These are phyloP conservation scores for Acmispon strigosus DNA, from an alignment of 306 rosid species.

Conservation along the genomic window DNA sequence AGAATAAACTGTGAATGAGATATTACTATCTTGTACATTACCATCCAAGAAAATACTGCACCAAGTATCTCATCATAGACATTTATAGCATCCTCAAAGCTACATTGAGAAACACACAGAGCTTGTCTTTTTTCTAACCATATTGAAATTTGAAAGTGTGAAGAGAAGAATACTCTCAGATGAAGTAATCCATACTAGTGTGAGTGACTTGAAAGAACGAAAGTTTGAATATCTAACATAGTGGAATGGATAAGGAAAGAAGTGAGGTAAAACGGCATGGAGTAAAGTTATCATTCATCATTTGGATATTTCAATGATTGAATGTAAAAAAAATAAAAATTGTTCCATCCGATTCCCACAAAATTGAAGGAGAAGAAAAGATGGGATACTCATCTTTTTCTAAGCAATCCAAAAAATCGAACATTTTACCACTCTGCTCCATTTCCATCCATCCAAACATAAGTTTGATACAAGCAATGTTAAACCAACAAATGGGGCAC, in stretches of 20 bases:
- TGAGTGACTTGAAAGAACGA: neutral
- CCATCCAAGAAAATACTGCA: neutral
- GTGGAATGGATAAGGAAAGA: neutral
- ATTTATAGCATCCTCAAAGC: neutral
- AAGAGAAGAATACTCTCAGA: neutral
- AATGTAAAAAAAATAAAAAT: neutral
- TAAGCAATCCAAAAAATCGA: too few relatives aligned
- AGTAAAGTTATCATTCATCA: neutral
- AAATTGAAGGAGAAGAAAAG: neutral
- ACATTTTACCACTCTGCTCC: too few relatives aligned
- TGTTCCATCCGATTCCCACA: neutral
- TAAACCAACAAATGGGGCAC: neutral
- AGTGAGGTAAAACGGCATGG: neutral
- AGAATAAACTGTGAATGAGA: neutral
- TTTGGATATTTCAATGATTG: neutral
- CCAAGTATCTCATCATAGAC: conserved; percentile 3
- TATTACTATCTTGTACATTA: neutral
- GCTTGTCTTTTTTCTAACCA: neutral
- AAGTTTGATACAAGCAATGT: neutral
- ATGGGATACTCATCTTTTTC: neutral
- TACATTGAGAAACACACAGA: conserved; percentile 1
- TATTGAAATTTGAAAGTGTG: neutral
- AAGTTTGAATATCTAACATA: neutral
- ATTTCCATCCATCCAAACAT: neutral
- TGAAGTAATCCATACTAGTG: neutral